A percentile compares a stretch with the other conserved stretches of the same genome.
Conservation (phyloP, 2,329 filamentous ascomycete species). For the Zymoseptoria passerinii region DNA sequence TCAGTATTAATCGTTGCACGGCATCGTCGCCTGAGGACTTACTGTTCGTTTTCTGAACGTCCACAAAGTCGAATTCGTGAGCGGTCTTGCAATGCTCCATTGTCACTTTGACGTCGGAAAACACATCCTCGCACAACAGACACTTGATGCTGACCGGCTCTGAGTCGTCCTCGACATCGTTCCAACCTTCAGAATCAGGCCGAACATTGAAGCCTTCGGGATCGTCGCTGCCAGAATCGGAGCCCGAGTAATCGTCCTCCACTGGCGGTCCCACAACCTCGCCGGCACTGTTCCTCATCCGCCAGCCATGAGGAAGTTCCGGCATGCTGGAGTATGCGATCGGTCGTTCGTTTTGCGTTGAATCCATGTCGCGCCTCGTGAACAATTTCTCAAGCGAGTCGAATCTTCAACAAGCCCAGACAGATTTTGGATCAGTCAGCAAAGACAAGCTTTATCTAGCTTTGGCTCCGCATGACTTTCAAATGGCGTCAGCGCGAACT, state of each 20-base stretch:
- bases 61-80: constrained; percentile 36
- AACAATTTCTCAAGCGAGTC: neutral
- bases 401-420: neutral
- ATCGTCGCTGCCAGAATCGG: constrained; percentile 11
- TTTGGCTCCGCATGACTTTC: neutral
- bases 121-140: constrained; percentile 33
- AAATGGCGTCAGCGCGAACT: neutral
- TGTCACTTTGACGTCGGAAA: constrained; percentile 27
- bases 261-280: constrained; percentile 16
- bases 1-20: neutral
- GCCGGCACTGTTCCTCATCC: constrained; percentile 18
- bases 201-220: constrained; percentile 21
- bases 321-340: constrained; percentile 8
- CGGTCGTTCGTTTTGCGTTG: neutral
- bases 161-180: constrained; percentile 36
- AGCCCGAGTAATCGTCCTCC: constrained; percentile 18
- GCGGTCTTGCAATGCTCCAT: constrained; percentile 31
- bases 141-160: constrained; percentile 33
- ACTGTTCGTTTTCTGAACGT: constrained; percentile 30
- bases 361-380: neutral
- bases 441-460: neutral
- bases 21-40: constrained; percentile 10
- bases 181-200: constrained; percentile 36
- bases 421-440: neutral
- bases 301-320: constrained; percentile 20